Evolutionary conservation across 768 basidiomycete genomes (phyloP).

Genomic region (Russula lepida): DNA sequence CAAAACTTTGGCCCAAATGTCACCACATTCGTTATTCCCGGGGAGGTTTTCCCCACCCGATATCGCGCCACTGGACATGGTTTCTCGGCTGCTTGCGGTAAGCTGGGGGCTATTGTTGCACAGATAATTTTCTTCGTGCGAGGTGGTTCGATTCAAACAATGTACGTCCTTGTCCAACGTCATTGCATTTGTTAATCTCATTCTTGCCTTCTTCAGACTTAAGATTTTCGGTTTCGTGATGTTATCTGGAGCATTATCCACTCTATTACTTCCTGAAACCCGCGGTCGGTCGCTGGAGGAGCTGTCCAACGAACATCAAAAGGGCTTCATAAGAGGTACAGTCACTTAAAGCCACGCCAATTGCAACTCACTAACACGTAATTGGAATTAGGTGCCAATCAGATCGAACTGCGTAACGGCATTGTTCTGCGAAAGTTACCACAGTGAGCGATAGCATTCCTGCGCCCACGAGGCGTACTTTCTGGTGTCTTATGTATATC

Average conservation of each 20-base stretch:
- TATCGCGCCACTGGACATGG: slow-evolving; percentile 39
- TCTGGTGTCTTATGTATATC: not conserved
- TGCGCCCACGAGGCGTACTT: too few relatives aligned
- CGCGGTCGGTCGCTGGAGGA: slow-evolving; percentile 30
- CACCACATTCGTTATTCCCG: slow-evolving; percentile 38
- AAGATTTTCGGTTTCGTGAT: slow-evolving; percentile 42
- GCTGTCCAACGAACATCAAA: slow-evolving; percentile 32
- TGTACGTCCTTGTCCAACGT: slow-evolving; percentile 24
- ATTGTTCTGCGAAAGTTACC: slow-evolving; percentile 11
- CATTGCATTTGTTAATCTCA: not conserved
- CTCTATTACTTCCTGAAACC: slow-evolving; percentile 38
- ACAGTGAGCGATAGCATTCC: not conserved
- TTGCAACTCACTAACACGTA: not conserved
- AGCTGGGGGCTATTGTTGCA: slow-evolving; percentile 37
- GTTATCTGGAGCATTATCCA: slow-evolving; percentile 36
- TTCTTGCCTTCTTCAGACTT: slow-evolving; percentile 23
- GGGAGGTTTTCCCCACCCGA: slow-evolving; percentile 39
- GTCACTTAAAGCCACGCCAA: not conserved
- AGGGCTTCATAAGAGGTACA: slow-evolving; percentile 26
- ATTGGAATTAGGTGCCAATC: slow-evolving; percentile 1
- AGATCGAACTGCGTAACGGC: slow-evolving; percentile 17
- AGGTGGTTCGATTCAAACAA: slow-evolving; percentile 27
- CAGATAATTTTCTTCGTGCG: slow-evolving; percentile 28
- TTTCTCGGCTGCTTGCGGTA: slow-evolving; percentile 38
- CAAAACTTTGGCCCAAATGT: slow-evolving; percentile 40